Conservation (phyloP, 768 basidiomycete genomes). For the Termitomyces sp. region DNA sequence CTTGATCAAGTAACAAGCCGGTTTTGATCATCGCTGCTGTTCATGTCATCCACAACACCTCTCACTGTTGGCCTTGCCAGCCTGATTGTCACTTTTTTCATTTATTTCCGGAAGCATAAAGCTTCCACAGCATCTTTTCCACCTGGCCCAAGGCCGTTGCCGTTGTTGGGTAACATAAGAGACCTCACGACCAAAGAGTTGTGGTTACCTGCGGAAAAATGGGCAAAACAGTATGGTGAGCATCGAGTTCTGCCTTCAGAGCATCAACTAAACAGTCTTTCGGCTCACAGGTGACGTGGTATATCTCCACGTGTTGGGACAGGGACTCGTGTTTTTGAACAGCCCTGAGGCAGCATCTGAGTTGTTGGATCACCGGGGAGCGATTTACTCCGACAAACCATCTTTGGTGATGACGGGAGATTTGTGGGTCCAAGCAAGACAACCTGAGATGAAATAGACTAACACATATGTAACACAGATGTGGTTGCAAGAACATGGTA, state of each 20-base stretch:
- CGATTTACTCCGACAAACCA: constrained; percentile 74
- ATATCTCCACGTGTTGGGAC: constrained; percentile 60
- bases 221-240: constrained; percentile 64
- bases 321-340: constrained; percentile 65
- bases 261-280: constrained; percentile 4
- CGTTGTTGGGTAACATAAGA: constrained; percentile 58
- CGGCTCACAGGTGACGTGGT: constrained; percentile 51
- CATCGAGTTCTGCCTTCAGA: background rate
- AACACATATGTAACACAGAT: constrained; percentile 28
- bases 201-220: constrained; percentile 56
- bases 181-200: constrained; percentile 58
- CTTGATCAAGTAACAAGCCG: background rate
- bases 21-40: constrained; percentile 3
- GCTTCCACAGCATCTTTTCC: constrained; percentile 40
- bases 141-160: constrained; percentile 65
- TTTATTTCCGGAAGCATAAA: constrained; percentile 41
- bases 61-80: constrained; percentile 27
- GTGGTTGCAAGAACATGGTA: constrained; percentile 68
- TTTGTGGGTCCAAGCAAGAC: constrained; percentile 39
- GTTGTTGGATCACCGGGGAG: constrained; percentile 64
- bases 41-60: constrained; percentile 19
- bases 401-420: constrained; percentile 66
- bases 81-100: constrained; percentile 33
- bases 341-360: constrained; percentile 54
- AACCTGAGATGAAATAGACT: constrained; percentile 1